Conservation (phyloP, 257 asterid genomes). For the Nicotiana attenuata region DNA sequence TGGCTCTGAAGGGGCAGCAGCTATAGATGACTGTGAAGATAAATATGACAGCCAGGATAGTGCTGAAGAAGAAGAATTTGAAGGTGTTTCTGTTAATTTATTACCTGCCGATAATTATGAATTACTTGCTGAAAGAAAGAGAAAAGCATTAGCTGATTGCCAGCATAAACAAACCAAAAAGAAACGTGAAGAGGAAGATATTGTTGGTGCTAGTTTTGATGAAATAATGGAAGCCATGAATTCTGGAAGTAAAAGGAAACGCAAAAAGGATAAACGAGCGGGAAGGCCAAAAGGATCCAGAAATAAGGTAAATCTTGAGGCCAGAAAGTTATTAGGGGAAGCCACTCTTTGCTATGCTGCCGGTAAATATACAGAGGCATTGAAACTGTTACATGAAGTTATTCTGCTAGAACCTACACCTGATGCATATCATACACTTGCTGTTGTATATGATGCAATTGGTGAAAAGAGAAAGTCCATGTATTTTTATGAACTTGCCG, state of each 20-base stretch:
- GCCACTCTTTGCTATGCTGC: constrained; percentile 12
- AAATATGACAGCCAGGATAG: background rate
- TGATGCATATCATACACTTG: constrained; percentile 15
- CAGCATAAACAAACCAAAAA: background rate
- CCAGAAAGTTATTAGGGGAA: constrained; percentile 9
- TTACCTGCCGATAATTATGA: background rate
- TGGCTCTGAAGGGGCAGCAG: constrained; percentile 1
- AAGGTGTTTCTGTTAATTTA: background rate
- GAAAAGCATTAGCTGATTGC: background rate
- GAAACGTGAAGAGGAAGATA: background rate
- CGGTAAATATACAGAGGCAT: background rate
- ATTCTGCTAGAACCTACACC: background rate
- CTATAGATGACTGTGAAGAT: background rate
- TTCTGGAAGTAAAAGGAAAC: background rate
- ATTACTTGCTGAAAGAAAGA: background rate
- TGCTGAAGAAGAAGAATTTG: background rate
- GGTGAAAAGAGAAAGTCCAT: constrained; percentile 11
- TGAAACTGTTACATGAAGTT: background rate
- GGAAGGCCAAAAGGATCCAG: constrained; percentile 12
- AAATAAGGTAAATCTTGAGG: background rate
- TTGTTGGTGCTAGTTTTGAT: background rate
- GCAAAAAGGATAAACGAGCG: background rate
- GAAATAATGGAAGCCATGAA: constrained; percentile 12
- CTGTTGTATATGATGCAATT: constrained; percentile 3
- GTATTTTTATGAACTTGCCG: constrained; percentile 3